Conservation (phyloP, 1,284 basidiomycete species). For the Ustilago cynodontis region DNA sequence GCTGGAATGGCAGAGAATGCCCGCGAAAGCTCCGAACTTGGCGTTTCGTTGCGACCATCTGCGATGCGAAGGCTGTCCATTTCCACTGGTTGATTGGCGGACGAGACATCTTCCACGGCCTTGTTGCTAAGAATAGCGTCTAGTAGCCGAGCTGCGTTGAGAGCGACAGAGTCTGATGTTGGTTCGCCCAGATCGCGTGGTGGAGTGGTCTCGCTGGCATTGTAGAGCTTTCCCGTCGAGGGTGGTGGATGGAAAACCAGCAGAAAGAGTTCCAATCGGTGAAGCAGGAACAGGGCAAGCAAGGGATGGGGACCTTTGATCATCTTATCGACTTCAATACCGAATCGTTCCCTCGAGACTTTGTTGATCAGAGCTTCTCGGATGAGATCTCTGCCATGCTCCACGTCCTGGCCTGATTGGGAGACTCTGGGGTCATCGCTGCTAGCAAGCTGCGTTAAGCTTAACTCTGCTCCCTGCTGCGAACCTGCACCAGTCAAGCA, state of each 20-base stretch:
- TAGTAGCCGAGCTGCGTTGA: constrained; percentile 48
- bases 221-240: constrained; percentile 24
- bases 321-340: constrained; percentile 71
- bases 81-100: constrained; percentile 26
- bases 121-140: constrained; percentile 35
- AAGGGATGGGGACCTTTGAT: constrained; percentile 64
- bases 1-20: constrained; percentile 33
- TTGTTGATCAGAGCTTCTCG: constrained; percentile 60
- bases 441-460: constrained; percentile 22
- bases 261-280: constrained; percentile 57
- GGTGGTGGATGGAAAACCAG: constrained; percentile 61
- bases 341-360: constrained; percentile 68
- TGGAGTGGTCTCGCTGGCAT: neutral
- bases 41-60: constrained; percentile 7
- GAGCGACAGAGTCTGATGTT: constrained; percentile 24
- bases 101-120: constrained; percentile 12
- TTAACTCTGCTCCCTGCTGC: constrained; percentile 11
- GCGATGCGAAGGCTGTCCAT: constrained; percentile 36
- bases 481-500: constrained; percentile 40
- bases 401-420: constrained; percentile 20
- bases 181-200: constrained; percentile 6
- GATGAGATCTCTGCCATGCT: constrained; percentile 73
- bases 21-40: constrained; percentile 23
- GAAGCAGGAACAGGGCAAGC: constrained; percentile 55
- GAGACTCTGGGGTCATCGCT: constrained; percentile 41